Evolutionary conservation across 805 yeast species (phyloP).

Genomic region (Ogataea paraovalis): DNA sequence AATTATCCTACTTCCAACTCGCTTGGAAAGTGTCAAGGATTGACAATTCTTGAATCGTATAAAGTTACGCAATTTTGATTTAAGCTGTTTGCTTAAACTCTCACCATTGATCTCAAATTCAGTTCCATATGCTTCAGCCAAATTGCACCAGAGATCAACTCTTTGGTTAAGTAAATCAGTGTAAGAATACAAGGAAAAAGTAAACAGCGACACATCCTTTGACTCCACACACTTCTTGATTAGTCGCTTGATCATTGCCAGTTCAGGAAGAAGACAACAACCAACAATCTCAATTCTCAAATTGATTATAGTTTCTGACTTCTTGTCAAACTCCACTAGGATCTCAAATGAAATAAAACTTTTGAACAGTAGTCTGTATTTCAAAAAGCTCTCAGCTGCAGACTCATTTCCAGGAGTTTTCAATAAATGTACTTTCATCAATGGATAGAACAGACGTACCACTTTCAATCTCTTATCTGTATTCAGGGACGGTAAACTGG

Average conservation of each 20-base stretch:
- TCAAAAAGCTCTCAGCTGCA: constrained; percentile 3
- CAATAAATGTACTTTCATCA: constrained; percentile 20
- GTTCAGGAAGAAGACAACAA: constrained; percentile 10
- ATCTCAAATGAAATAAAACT: constrained; percentile 15
- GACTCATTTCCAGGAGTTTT: neutral
- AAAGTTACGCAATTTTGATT: constrained; percentile 5
- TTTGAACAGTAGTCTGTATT: constrained; percentile 13
- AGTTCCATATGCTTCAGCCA: constrained; percentile 13
- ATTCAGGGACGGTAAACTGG: constrained; percentile 28
- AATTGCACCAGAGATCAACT: constrained; percentile 16
- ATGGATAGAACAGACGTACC: constrained; percentile 25
- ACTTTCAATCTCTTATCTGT: constrained; percentile 21
- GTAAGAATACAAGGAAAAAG: constrained; percentile 23
- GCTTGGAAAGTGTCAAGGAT: constrained; percentile 5
- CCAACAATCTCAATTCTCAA: constrained; percentile 9
- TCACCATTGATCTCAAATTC: constrained; percentile 14
- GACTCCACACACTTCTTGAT: constrained; percentile 6
- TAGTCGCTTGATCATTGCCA: constrained; percentile 14
- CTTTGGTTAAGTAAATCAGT: constrained; percentile 17
- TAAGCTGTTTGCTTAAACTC: neutral
- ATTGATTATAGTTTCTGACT: constrained; percentile 8
- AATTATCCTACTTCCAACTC: neutral
- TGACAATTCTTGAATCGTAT: constrained; percentile 10
- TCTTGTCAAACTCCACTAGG: constrained; percentile 7
- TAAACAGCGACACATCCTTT: constrained; percentile 23